phyloP scores from a whole-genome alignment of 2,329 filamentous ascomycete genomes.

The Alternaria brassicae region DNA sequence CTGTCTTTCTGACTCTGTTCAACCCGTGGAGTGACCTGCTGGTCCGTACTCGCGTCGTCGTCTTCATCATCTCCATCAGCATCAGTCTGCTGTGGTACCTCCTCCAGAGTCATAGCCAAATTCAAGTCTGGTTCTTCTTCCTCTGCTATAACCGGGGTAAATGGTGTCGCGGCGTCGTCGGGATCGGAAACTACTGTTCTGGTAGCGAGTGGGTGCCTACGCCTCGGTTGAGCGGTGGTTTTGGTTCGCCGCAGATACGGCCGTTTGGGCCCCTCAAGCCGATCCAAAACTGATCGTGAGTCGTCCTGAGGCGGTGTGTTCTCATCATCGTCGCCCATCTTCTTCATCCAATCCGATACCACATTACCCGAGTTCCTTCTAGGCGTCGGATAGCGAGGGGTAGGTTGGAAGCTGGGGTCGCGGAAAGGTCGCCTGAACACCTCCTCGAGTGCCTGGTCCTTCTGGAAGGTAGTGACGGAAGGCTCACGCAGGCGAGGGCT shows the following conservation, averaged over 20 bases:
- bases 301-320: slow-evolving; percentile 69
- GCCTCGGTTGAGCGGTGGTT: slow-evolving; percentile 44
- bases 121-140: slow-evolving; percentile 53
- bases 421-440: slow-evolving; percentile 77
- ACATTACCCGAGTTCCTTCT: slow-evolving; percentile 78
- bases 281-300: slow-evolving; percentile 64
- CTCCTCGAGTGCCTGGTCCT: slow-evolving; percentile 88
- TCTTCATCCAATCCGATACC: slow-evolving; percentile 90
- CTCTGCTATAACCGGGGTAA: slow-evolving; percentile 52
- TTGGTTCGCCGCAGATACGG: slow-evolving; percentile 61
- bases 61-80: slow-evolving; percentile 87
- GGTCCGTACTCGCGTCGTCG: slow-evolving; percentile 45
- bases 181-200: slow-evolving; percentile 66
- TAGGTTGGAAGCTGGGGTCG: slow-evolving; percentile 58
- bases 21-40: slow-evolving; percentile 24
- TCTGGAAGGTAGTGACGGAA: slow-evolving; percentile 86
- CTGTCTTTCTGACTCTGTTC: slow-evolving; percentile 39
- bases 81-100: slow-evolving; percentile 70
- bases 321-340: slow-evolving; percentile 65
- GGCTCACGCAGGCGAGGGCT: slow-evolving; percentile 83
- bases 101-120: slow-evolving; percentile 50
- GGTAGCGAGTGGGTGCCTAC: slow-evolving; percentile 59
- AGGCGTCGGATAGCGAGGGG: slow-evolving; percentile 55
- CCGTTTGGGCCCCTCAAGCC: slow-evolving; percentile 62
- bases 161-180: slow-evolving; percentile 50